Base-by-base conservation (phyloP, 768 basidiomycete genomes). In the Leucogyrophana mollusca region DNA sequence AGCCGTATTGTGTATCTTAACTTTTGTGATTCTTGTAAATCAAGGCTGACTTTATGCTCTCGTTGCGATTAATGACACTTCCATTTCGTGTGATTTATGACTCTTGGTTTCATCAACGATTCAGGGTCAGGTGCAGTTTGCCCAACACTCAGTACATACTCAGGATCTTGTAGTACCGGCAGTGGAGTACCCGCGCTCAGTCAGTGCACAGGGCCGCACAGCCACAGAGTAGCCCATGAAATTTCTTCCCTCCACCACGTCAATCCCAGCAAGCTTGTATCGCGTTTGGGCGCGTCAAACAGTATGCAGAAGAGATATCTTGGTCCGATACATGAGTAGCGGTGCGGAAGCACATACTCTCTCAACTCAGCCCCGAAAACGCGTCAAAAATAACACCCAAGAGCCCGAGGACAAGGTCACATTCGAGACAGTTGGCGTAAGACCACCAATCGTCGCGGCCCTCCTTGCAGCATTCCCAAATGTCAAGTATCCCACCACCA, bases 401-500 rank as follows among this genome's bases (percentile, higher is more conserved):
- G 16, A 37, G 8, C 7, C 27, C 7, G 21, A 2, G 1, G 54
- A 47, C 18, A 47, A 44, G 4, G 49, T 40, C 14, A 49, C 71
- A 5, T 85, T 85, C 47, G 72, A 76, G 57, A 68, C 70, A 14
- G 66, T 82, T 5, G 83, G 84, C 16, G 64, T 89, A 18, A 70
- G 73, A 42, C 65, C 70, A 14, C 56, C 67, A 21, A 70, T 86
- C 24, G 71, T 74, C 9, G 56, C 70, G 20, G 78, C 79, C 4
- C 59, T 88, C 37, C 69, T 67, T 27, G 59, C 57, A 11, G 83
- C 85, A 13, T 90, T 88, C 62, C 86, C 86, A 2, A 68, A 73
- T 43, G 72, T 89, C 22, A 60, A 66, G 49, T 47, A 61, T 30
- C 85, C 87, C 3, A 90, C 87, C 0, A 61, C 67, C 10, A 74